These are phyloP conservation scores for Oryza punctata DNA, from an alignment of 176 grass and related monocot genomes.

Conservation along the genomic window DNA sequence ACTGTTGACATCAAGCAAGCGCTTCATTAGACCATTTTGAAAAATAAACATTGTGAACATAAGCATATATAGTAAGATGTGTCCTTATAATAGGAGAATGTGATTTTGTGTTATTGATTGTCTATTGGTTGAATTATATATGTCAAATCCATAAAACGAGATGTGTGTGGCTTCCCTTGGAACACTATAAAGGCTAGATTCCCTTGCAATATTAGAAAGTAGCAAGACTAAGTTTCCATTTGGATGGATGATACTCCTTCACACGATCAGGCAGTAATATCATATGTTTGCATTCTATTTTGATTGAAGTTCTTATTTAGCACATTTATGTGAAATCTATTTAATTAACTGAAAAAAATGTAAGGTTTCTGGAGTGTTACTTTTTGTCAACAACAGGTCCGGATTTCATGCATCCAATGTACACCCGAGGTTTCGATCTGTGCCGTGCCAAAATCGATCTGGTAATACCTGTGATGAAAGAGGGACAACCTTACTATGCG, in stretches of 20 bases:
- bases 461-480: slow-evolving; percentile 51
- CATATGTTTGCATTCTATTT: slow-evolving; percentile 4
- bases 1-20: slow-evolving; percentile 41
- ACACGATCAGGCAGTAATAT: neutral
- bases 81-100: neutral
- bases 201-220: neutral
- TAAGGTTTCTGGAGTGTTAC: slow-evolving; percentile 32
- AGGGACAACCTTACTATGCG: neutral
- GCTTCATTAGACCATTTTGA: slow-evolving; percentile 19
- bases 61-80: slow-evolving; percentile 17
- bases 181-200: slow-evolving; percentile 1
- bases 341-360: slow-evolving; percentile 1
- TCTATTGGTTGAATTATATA: neutral
- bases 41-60: slow-evolving; percentile 8
- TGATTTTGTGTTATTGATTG: neutral
- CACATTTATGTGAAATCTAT: neutral
- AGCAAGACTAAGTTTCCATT: slow-evolving; percentile 8
- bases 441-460: slow-evolving; percentile 59
- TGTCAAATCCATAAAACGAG: slow-evolving; percentile 1
- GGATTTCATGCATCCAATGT: slow-evolving; percentile 87
- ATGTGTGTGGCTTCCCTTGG: neutral
- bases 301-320: neutral
- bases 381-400: slow-evolving; percentile 68
- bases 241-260: neutral
- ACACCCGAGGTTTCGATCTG: slow-evolving; percentile 58